Conservation (phyloP, 495 filamentous ascomycete species). For the Neurospora sp. region DNA sequence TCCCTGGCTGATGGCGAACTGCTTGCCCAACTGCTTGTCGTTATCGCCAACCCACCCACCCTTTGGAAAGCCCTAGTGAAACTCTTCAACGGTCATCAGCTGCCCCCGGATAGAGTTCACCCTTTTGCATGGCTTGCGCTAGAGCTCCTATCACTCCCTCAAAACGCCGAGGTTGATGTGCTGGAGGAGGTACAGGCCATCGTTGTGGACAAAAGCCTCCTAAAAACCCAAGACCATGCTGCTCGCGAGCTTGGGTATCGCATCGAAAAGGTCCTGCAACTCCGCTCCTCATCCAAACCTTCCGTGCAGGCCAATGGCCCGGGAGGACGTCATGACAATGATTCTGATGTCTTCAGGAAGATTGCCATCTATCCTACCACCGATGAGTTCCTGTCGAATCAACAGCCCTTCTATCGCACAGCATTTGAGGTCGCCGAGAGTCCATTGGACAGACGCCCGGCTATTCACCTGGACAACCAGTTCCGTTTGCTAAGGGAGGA, state of each 20-base stretch:
- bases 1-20: conserved; percentile 44
- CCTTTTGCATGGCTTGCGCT: conserved; percentile 51
- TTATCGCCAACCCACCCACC: conserved; percentile 47
- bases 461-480: conserved; percentile 61
- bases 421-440: conserved; percentile 31
- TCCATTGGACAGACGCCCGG: conserved; percentile 28
- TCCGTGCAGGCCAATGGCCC: conserved; percentile 19
- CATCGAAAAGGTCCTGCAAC: conserved; percentile 16
- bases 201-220: conserved; percentile 15
- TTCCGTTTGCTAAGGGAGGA: conserved; percentile 72
- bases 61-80: conserved; percentile 51
- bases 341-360: conserved; percentile 49
- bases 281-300: conserved; percentile 1
- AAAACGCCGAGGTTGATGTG: conserved; percentile 18
- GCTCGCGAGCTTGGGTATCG: conserved; percentile 19
- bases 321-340: conserved; percentile 75
- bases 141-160: conserved; percentile 43
- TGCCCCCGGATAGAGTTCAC: conserved; percentile 30
- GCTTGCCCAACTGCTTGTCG: conserved; percentile 41
- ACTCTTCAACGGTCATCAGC: conserved; percentile 24
- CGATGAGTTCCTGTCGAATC: conserved; percentile 53
- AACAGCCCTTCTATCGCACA: conserved; percentile 48
- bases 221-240: conserved; percentile 22
- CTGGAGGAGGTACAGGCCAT: conserved; percentile 21
- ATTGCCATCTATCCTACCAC: conserved; percentile 59